phyloP scores from a whole-genome alignment of 2,329 filamentous ascomycete genomes.

The Calonectria hawksworthii region DNA sequence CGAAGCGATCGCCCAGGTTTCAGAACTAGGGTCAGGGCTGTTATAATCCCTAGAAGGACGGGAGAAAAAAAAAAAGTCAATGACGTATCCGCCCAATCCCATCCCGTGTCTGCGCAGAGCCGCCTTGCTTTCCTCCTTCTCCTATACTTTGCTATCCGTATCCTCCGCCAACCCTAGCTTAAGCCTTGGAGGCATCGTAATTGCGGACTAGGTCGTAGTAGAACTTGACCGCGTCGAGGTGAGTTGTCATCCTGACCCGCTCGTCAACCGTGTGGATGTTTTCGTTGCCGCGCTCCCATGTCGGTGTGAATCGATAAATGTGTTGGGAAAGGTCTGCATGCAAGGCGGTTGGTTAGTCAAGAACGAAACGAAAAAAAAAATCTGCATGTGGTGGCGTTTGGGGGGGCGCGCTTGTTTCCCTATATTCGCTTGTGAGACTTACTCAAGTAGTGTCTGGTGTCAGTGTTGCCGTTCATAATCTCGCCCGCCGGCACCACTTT shows the following conservation, averaged over 20 bases:
- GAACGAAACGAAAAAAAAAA: not conserved
- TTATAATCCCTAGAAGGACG: not conserved
- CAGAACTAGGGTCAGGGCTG: not conserved
- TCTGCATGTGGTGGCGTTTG: not conserved
- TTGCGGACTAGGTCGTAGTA: slow-evolving; percentile 61
- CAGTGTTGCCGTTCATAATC: slow-evolving; percentile 60
- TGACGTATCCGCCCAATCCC: not conserved
- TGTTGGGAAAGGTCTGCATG: slow-evolving; percentile 48
- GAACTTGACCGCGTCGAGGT: slow-evolving; percentile 59
- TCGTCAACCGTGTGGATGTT: slow-evolving; percentile 61
- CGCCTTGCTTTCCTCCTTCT: not conserved
- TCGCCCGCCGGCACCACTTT: slow-evolving; percentile 66
- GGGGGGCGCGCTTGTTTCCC: not conserved
- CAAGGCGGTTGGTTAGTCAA: not conserved
- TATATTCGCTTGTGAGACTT: slow-evolving; percentile 24
- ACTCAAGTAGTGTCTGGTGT: slow-evolving; percentile 58
- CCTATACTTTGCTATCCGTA: not conserved
- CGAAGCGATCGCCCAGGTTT: not conserved
- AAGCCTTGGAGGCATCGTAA: slow-evolving; percentile 55
- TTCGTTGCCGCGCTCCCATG: slow-evolving; percentile 35
- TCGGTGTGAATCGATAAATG: slow-evolving; percentile 61
- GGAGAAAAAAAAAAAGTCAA: not conserved
- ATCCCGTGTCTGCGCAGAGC: not conserved
- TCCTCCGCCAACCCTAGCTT: not conserved
- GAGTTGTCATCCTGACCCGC: slow-evolving; percentile 53